Conservation (phyloP, 176 grass and related monocot species). For the Elaeis guineensis region DNA sequence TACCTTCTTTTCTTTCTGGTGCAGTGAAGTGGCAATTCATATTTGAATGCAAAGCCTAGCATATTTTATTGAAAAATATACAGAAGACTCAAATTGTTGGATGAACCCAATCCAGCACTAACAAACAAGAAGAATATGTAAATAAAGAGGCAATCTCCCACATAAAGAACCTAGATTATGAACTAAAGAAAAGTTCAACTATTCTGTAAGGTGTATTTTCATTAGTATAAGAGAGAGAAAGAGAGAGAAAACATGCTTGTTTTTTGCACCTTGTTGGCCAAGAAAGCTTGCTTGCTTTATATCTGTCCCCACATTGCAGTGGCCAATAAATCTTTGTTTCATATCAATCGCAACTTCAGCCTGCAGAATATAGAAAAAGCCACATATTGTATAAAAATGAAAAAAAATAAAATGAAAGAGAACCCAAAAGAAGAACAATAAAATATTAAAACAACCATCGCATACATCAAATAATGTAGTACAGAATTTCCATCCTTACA, state of each 20-base stretch:
- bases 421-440: constrained; percentile 2
- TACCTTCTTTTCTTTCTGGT: too few species aligned
- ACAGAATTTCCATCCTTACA: not conserved
- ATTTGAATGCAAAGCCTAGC: too few species aligned
- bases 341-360: constrained; percentile 77
- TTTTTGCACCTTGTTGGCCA: constrained; percentile 52
- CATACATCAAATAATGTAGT: not conserved
- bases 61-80: too few species aligned
- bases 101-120: too few species aligned
- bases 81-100: too few species aligned
- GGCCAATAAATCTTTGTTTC: constrained; percentile 95
- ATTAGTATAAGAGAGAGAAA: too few species aligned
- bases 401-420: constrained; percentile 19
- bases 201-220: too few species aligned
- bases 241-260: not conserved
- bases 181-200: too few species aligned
- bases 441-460: not conserved
- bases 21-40: too few species aligned
- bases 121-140: too few species aligned
- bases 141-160: too few species aligned
- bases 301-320: constrained; percentile 92
- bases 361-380: constrained; percentile 27
- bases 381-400: constrained; percentile 20
- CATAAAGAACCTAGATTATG: too few species aligned
- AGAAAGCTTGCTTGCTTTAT: constrained; percentile 99